Base-by-base conservation (phyloP, 2,329 filamentous ascomycete genomes). In the Tolypocladium nubicola region DNA sequence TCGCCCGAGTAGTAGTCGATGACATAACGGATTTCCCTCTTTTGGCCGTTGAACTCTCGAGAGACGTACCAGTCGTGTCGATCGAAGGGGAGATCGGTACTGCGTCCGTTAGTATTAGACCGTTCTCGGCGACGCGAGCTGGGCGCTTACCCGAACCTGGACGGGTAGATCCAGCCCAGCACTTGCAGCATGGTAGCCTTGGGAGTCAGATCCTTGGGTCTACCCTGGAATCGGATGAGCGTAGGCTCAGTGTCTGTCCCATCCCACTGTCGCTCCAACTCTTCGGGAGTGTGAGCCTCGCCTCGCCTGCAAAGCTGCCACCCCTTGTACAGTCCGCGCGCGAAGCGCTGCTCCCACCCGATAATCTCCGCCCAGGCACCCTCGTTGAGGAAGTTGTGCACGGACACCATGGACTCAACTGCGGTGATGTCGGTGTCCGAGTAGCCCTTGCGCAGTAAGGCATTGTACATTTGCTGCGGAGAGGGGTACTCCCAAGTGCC, bases 391-490 rank as follows among this genome's bases (percentile, higher is more conserved):
- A 97, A 97, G 74, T 99, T 99, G 78, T 99, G 94, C 13, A 97
- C 90, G 0, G 90, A 88, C 7, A 99, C 94, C 94, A 99, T 99
- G 67, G 87, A 86, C 73, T 97, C 92, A 16, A 99, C 92, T 4
- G 92, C 91, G 23, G 93, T 94, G 56, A 90, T 83, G 57, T 96
- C 92, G 0, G 94, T 97, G 70, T 97, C 92, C 0, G 88, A 91
- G 73, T 97, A 94, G 58, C 94, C 94, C 74, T 99, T 99, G 62
- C 94, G 87, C 60, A 97, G 77, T 75, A 99, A 87, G 9, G 94
- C 94, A 68, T 99, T 97, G 79, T 97, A 99, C 94, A 99, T 99
- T 74, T 99, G 94, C 76, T 99, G 94, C 0, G 94, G 93, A 0
- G 91, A 97, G 0, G 94, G 94, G 70, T 99, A 99, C 73, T 97